phyloP scores from a whole-genome alignment of 305 asterid genomes.

The Petunia hybrid region DNA sequence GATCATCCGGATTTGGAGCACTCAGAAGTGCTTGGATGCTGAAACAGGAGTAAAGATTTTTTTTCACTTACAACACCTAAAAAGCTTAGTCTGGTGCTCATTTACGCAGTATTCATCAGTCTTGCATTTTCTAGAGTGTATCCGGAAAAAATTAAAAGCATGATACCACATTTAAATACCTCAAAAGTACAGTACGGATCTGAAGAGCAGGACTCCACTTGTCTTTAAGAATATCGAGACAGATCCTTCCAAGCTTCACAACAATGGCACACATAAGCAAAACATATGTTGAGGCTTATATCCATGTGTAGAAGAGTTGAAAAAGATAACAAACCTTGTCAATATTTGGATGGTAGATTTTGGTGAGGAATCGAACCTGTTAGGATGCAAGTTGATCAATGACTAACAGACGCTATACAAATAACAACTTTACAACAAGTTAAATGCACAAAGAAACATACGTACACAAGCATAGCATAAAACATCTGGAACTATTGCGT shows the following conservation, averaged over 20 bases:
- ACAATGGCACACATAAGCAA: slow-evolving; percentile 17
- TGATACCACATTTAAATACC: slow-evolving; percentile 53
- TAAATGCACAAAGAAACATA: neutral
- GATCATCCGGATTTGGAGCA: slow-evolving; percentile 97
- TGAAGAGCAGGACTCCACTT: slow-evolving; percentile 99
- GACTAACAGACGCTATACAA: neutral
- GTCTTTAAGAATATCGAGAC: slow-evolving; percentile 97
- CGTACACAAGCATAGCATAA: neutral
- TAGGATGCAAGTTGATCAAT: slow-evolving; percentile 20
- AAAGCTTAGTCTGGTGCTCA: neutral
- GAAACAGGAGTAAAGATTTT: slow-evolving; percentile 21
- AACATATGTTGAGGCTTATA: neutral
- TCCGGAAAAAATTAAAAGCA: neutral
- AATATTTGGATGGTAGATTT: slow-evolving; percentile 98
- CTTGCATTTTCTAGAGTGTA: slow-evolving; percentile 2
- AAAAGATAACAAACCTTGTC: slow-evolving; percentile 69
- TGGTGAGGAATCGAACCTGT: slow-evolving; percentile 98
- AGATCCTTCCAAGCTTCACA: slow-evolving; percentile 92
- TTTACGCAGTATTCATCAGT: neutral
- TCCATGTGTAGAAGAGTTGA: neutral
- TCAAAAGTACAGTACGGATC: slow-evolving; percentile 90
- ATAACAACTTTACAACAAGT: neutral
- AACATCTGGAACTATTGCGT: neutral
- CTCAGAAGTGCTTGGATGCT: slow-evolving; percentile 98
- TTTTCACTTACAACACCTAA: neutral